These are phyloP conservation scores for Gynostemma pentaphyllum DNA, from an alignment of 306 rosid genomes.

Conservation along the genomic window DNA sequence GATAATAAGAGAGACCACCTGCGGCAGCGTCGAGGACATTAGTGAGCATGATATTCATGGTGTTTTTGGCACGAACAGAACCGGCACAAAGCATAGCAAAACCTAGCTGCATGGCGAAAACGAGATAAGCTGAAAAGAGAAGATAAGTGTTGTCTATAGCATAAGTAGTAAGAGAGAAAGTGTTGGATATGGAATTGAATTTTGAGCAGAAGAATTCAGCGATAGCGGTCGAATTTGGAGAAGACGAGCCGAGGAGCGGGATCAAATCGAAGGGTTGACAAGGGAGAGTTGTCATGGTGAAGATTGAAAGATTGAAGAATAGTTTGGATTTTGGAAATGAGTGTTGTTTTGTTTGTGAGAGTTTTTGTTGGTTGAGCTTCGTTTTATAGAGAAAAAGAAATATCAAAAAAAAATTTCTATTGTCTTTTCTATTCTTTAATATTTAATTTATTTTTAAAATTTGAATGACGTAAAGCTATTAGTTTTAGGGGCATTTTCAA, in stretches of 20 bases:
- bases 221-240: constrained; percentile 23
- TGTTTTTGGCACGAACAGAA: constrained; percentile 79
- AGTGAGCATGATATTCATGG: constrained; percentile 94
- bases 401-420: no score
- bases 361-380: not conserved
- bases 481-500: no score
- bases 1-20: constrained; percentile 67
- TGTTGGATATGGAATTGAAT: constrained; percentile 24
- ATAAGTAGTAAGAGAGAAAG: constrained; percentile 31
- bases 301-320: not conserved
- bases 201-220: constrained; percentile 48
- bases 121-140: constrained; percentile 74
- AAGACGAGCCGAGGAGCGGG: constrained; percentile 18
- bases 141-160: constrained; percentile 50
- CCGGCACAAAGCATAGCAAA: constrained; percentile 93
- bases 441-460: no score
- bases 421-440: no score
- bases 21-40: constrained; percentile 80
- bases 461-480: no score
- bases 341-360: not conserved
- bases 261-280: constrained; percentile 44
- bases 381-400: no score
- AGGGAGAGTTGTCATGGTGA: constrained; percentile 35
- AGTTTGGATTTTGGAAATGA: not conserved
- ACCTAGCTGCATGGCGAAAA: constrained; percentile 93